Evolutionary conservation across 768 basidiomycete species (phyloP).

Genomic region (Termitomyces sp.): DNA sequence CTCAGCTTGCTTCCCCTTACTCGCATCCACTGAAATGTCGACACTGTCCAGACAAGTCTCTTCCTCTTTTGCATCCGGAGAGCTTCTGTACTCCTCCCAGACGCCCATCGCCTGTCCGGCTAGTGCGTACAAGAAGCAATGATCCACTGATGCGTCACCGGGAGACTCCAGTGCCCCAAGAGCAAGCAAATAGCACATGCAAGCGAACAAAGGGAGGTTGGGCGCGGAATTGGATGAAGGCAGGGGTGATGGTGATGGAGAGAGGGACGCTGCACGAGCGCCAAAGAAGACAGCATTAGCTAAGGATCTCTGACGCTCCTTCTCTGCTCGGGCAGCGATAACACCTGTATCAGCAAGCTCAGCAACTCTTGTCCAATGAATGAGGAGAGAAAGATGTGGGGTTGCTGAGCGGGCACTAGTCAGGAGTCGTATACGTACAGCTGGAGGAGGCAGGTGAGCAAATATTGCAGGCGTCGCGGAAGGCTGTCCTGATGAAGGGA

Average conservation of each 20-base stretch:
- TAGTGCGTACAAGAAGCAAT: constrained; percentile 34
- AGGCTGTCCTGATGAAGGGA: constrained; percentile 21
- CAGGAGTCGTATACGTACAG: constrained; percentile 27
- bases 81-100: constrained; percentile 31
- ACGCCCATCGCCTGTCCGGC: constrained; percentile 37
- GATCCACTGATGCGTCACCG: constrained; percentile 10
- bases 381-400: constrained; percentile 25
- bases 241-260: constrained; percentile 3
- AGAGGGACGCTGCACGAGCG: not conserved
- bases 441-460: constrained; percentile 31
- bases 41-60: not conserved
- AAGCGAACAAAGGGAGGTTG: constrained; percentile 53
- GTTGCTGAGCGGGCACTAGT: constrained; percentile 24
- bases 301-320: constrained; percentile 11
- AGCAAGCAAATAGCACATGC: constrained; percentile 57
- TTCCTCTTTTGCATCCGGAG: constrained; percentile 7
- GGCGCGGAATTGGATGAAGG: not conserved
- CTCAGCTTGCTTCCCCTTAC: constrained; percentile 8
- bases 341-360: constrained; percentile 13
- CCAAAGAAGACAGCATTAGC: constrained; percentile 18
- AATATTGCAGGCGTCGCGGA: constrained; percentile 32
- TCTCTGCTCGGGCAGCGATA: constrained; percentile 2
- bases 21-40: constrained; percentile 6
- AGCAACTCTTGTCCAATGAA: constrained; percentile 17
- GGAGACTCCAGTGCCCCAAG: constrained; percentile 43